phyloP scores from a whole-genome alignment of 176 grass and related monocot genomes.

The Carex scoparia region DNA sequence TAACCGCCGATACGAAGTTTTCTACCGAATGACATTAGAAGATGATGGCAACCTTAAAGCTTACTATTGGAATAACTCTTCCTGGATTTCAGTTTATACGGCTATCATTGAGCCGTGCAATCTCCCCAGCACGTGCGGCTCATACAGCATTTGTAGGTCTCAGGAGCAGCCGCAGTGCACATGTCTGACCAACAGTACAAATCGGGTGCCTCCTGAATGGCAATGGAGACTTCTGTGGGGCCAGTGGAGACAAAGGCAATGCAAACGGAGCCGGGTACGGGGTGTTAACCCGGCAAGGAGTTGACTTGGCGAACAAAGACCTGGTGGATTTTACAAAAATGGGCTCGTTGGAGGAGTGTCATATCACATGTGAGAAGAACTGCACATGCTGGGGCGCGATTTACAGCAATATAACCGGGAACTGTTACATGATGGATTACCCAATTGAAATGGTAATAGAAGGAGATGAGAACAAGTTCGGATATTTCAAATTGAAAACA shows the following conservation, averaged over 20 bases:
- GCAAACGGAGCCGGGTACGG: constrained; percentile 31
- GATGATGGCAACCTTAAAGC: constrained; percentile 63
- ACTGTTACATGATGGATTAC: constrained; percentile 87
- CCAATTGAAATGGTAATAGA: constrained; percentile 60
- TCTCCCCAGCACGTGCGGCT: constrained; percentile 60
- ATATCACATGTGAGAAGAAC: constrained; percentile 60
- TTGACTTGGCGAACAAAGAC: constrained; percentile 76
- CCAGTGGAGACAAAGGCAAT: constrained; percentile 28
- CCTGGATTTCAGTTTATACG: constrained; percentile 57
- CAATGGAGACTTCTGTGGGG: not conserved
- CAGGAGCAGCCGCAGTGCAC: constrained; percentile 33
- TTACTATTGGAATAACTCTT: constrained; percentile 62
- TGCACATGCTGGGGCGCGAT: constrained; percentile 89
- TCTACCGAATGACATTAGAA: constrained; percentile 82
- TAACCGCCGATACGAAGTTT: constrained; percentile 37
- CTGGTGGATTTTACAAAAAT: constrained; percentile 31
- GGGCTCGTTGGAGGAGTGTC: constrained; percentile 53
- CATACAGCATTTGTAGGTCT: constrained; percentile 53
- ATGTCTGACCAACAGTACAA: constrained; percentile 48
- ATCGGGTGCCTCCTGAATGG: constrained; percentile 31
- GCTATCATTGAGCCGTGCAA: constrained; percentile 59
- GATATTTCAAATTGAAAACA: constrained; percentile 68
- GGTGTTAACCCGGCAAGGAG: constrained; percentile 42
- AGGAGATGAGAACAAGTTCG: constrained; percentile 49
- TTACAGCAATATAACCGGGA: constrained; percentile 59